Conservation (phyloP, 495 filamentous ascomycete species). For the Staphylotrichum tortipilum region DNA sequence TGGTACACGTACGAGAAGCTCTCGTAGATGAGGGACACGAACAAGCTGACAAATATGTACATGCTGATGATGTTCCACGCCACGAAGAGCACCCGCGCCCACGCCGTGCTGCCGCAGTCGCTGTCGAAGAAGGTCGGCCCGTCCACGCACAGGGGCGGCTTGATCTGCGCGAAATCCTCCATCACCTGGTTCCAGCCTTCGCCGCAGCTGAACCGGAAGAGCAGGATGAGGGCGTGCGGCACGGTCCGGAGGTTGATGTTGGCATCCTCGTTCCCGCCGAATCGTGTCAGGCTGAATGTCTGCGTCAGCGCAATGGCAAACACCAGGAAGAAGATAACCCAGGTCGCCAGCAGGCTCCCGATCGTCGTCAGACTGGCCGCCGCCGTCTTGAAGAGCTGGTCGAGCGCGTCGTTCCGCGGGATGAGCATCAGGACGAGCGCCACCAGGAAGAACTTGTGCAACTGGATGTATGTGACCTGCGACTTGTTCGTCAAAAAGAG, state of each 20-base stretch:
- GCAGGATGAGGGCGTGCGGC: constrained; percentile 82
- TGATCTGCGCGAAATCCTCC: constrained; percentile 85
- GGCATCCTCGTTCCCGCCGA: constrained; percentile 59
- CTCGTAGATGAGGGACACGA: constrained; percentile 97
- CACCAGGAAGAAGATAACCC: constrained; percentile 92
- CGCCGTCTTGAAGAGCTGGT: constrained; percentile 98
- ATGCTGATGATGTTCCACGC: constrained; percentile 99
- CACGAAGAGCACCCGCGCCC: constrained; percentile 84
- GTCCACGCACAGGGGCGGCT: constrained; percentile 65
- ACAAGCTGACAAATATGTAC: constrained; percentile 99
- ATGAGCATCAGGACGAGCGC: constrained; percentile 87
- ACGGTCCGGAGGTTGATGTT: constrained; percentile 93
- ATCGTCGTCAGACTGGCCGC: constrained; percentile 90
- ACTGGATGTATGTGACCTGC: constrained; percentile 55
- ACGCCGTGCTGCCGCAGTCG: constrained; percentile 83
- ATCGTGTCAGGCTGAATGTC: constrained; percentile 89
- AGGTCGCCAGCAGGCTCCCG: constrained; percentile 87
- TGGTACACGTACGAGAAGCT: constrained; percentile 99
- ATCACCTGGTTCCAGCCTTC: constrained; percentile 96
- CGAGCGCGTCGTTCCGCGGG: constrained; percentile 91
- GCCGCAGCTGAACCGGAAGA: constrained; percentile 86
- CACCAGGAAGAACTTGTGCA: constrained; percentile 92
- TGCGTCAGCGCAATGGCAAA: constrained; percentile 96
- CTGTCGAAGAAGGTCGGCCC: constrained; percentile 62
- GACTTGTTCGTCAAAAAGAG: constrained; percentile 49